phyloP scores from a whole-genome alignment of 208 protist species.

The Naegleria fowleri region DNA sequence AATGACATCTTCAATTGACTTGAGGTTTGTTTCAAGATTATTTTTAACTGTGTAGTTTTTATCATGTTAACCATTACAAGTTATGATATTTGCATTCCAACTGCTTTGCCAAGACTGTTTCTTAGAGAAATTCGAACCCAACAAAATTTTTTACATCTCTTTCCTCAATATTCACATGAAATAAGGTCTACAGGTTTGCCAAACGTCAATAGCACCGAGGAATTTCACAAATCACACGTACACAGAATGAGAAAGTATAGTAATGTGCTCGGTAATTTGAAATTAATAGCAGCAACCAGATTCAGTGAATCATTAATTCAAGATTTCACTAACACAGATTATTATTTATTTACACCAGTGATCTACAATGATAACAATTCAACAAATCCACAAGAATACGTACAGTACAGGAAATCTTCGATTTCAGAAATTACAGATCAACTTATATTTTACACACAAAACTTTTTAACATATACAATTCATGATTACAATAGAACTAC shows the following conservation, averaged over 20 bases:
- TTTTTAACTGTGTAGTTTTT: too few relatives aligned
- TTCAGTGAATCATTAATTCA: not conserved
- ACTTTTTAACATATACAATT: too few relatives aligned
- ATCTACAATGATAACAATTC: not conserved
- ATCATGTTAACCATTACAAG: too few relatives aligned
- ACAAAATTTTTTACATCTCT: not conserved
- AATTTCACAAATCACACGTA: not conserved
- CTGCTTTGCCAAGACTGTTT: not conserved
- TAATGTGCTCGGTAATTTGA: not conserved
- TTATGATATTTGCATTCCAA: not conserved
- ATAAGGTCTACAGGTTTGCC: not conserved
- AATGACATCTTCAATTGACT: too few relatives aligned
- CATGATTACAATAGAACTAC: not conserved
- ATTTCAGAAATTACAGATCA: not conserved
- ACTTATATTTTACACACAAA: not conserved
- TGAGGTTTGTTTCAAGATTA: too few relatives aligned
- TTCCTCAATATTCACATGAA: not conserved
- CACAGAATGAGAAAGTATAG: not conserved
- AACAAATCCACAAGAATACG: not conserved
- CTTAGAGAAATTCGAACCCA: not conserved
- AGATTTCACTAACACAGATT: not conserved
- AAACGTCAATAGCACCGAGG: not conserved
- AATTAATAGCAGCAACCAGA: not conserved
- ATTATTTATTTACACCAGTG: not conserved
- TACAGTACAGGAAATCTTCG: not conserved